Evolutionary conservation across 306 rosid genomes (phyloP), one percentile per base, ranked within the genome.

Genomic region (Cyclanthera cordifolia): DNA sequence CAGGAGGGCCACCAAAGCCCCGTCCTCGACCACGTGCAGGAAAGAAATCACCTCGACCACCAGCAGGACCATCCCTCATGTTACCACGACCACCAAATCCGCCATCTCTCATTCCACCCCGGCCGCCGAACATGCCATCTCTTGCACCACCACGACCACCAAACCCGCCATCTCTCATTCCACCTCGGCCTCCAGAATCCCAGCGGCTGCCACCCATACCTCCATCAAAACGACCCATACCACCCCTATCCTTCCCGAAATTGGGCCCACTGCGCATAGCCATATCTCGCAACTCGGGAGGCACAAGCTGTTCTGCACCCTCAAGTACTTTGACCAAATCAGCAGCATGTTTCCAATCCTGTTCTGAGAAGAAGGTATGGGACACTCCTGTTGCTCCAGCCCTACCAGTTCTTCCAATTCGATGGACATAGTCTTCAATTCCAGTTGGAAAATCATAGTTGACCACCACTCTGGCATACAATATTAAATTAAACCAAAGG

Each of bases 391-490:
- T 90, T 55, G 99, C 99, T 37, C 99, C 99, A 72, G 99, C 99
- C 78, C 99, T 83, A 49, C 99, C 99, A 51, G 99, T 94, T 76
- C 99, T 84, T 69, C 99, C 99, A 30, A 94, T 94, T 16, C 99
- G 90, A 73, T 94, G 99, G 20, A 94, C 97, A 79, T 94, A 94
- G 72, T 94, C 99, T 79, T 94, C 99, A 74, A 94, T 59, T 52
- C 99, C 97, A 56, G 83, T 88, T 60, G 99, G 99, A 75, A 94
- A 94, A 82, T 94, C 99, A 85, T 88, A 94, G 89, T 94, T 94
- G 70, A 94, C 82, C 76, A 94, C 99, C 65, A 89, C 96, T 87
- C 99, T 63, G 60, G 71, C 20, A 65, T 17, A n/a, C 28, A 75
- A 75, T 32, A 45, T 37, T 47, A 32, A 21, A 74, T 53, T 28